Percentiles rank a stretch among this genome's conserved stretches.
Conservation (phyloP, 208 protist genomes). For the Trichomonas tenax region DNA sequence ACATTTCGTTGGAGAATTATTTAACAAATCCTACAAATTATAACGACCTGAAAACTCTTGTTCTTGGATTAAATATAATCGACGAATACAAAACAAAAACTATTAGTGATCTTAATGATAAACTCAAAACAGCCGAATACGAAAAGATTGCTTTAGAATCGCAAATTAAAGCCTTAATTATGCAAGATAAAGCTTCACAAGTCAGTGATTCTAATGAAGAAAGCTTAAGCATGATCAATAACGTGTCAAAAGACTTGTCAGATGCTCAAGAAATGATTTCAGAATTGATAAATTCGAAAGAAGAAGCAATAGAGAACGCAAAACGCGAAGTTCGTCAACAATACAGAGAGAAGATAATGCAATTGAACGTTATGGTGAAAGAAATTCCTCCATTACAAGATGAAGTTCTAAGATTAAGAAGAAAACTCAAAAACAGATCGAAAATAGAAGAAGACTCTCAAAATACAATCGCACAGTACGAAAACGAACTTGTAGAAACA, state of each 20-base stretch:
- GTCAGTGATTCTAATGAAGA: neutral
- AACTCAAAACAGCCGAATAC: neutral
- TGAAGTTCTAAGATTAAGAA: neutral
- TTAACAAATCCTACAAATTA: neutral
- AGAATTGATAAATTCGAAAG: neutral
- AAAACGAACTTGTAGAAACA: neutral
- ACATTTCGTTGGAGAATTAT: neutral
- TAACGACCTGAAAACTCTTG: neutral
- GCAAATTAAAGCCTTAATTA: neutral
- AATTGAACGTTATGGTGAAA: neutral
- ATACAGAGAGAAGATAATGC: neutral
- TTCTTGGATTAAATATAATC: neutral
- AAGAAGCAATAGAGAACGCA: neutral
- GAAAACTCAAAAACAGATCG: neutral
- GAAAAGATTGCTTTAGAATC: neutral
- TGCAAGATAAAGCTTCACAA: neutral
- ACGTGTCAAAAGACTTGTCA: neutral
- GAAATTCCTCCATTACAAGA: neutral
- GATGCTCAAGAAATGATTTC: neutral
- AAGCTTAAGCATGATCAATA: neutral
- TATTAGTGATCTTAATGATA: neutral
- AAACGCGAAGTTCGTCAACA: neutral
- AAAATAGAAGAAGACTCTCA: neutral
- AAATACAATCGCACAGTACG: neutral
- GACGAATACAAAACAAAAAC: neutral